Conservation (phyloP, 306 rosid genomes). For the Bauhinia variegata region DNA sequence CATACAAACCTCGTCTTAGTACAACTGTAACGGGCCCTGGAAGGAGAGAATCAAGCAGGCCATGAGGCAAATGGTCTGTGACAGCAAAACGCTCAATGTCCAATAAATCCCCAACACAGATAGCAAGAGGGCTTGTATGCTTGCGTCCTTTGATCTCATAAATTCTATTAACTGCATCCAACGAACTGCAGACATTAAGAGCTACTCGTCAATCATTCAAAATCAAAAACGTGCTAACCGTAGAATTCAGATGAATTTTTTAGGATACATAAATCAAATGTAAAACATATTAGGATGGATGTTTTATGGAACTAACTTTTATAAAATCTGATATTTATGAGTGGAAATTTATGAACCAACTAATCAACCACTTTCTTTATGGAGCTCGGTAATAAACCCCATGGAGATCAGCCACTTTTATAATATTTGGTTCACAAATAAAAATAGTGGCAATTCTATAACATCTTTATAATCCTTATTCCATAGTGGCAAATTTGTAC, state of each 20-base stretch:
- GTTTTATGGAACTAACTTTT: conserved; percentile 1
- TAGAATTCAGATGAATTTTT: conserved; percentile 13
- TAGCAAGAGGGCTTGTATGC: conserved; percentile 80
- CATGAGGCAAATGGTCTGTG: conserved; percentile 70
- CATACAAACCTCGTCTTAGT: conserved; percentile 68
- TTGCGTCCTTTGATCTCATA: conserved; percentile 84
- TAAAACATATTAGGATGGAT: background rate
- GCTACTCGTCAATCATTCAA: background rate
- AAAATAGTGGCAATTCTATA: conserved; percentile 1
- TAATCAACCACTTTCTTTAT: no score
- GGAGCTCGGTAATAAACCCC: no score
- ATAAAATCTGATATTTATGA: background rate
- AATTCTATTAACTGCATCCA: conserved; percentile 73
- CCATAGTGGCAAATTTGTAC: background rate
- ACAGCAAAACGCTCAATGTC: conserved; percentile 69
- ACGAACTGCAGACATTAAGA: conserved; percentile 51
- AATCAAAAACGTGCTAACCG: background rate
- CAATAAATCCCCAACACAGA: conserved; percentile 74
- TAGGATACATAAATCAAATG: background rate
- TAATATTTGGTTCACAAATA: background rate
- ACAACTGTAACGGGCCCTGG: conserved; percentile 96
- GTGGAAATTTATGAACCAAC: background rate
- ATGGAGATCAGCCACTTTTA: background rate
- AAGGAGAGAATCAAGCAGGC: conserved; percentile 77
- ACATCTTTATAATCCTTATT: background rate